phyloP scores from a whole-genome alignment of 768 basidiomycete genomes.

The Suillus tomentosus region DNA sequence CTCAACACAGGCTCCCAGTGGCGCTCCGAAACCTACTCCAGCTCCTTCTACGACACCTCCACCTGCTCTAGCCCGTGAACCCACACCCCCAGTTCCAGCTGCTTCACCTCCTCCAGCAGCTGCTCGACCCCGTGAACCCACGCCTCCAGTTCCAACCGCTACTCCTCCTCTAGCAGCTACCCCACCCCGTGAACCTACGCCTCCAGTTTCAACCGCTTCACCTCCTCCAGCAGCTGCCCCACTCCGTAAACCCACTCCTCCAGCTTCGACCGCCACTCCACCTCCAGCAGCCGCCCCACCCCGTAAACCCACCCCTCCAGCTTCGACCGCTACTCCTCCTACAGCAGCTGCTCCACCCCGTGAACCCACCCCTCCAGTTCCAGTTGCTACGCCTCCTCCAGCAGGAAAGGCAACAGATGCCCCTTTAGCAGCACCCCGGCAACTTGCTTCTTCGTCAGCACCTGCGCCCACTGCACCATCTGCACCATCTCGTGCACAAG shows the following conservation, averaged over 20 bases:
- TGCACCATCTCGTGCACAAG: slow-evolving; percentile 17
- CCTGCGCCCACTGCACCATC: slow-evolving; percentile 12
- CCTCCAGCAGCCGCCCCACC: too few species aligned
- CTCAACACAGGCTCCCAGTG: slow-evolving; percentile 2
- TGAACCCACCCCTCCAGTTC: too few species aligned
- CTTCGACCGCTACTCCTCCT: too few species aligned
- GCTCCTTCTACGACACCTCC: slow-evolving; percentile 15
- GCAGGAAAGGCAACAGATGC: slow-evolving; percentile 4
- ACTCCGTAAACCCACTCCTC: not conserved
- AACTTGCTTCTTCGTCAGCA: slow-evolving; percentile 15
- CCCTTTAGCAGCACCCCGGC: not conserved
- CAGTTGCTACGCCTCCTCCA: not conserved
- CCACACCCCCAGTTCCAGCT: not conserved
- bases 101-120: slow-evolving; percentile 7
- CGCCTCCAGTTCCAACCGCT: not conserved
- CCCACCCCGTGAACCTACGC: too few species aligned
- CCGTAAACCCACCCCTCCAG: too few species aligned
- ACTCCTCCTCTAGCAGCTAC: slow-evolving; percentile 1
- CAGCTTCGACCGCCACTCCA: too few species aligned
- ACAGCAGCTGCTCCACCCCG: too few species aligned
- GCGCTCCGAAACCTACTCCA: slow-evolving; percentile 14
- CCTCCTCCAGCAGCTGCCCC: slow-evolving; percentile 9
- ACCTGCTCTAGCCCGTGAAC: slow-evolving; percentile 16
- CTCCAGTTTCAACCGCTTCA: too few species aligned
- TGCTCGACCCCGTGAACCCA: not conserved